Evolutionary conservation across 805 yeast species (phyloP).

Genomic region (Saturnispora gosingensis): DNA sequence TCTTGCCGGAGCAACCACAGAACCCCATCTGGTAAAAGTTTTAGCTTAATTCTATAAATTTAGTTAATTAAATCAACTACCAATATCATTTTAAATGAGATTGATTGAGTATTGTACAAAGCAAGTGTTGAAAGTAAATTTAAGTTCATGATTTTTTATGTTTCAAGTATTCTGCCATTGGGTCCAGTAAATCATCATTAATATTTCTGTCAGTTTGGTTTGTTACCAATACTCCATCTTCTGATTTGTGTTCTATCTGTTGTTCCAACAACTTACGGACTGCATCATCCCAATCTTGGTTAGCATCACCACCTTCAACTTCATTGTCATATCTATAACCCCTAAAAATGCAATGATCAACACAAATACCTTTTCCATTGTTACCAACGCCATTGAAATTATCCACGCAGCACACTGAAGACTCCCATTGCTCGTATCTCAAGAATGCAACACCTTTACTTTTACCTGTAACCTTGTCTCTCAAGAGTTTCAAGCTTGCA

Average conservation of each 20-base stretch:
- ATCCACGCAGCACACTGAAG: slow-evolving; percentile 80
- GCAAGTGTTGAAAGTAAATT: neutral
- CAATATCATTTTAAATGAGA: neutral
- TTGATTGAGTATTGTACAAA: neutral
- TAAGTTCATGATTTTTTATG: neutral
- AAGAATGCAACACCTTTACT: slow-evolving; percentile 73
- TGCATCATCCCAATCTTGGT: slow-evolving; percentile 7
- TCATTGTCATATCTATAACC: slow-evolving; percentile 6
- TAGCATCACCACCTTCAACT: slow-evolving; percentile 7
- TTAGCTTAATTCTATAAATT: neutral
- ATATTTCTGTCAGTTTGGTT: neutral
- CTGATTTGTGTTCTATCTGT: neutral
- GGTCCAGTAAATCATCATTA: slow-evolving; percentile 4
- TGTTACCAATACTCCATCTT: neutral
- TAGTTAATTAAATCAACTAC: neutral
- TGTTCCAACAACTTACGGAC: neutral
- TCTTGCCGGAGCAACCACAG: neutral
- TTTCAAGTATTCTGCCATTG: slow-evolving; percentile 4
- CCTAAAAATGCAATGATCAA: slow-evolving; percentile 3
- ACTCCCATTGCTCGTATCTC: slow-evolving; percentile 72
- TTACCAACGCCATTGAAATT: slow-evolving; percentile 57
- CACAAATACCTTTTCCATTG: neutral
- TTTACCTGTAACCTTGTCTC: slow-evolving; percentile 57
- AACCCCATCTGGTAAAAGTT: slow-evolving; percentile 4
- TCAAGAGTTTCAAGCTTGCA: slow-evolving; percentile 56